Conservation (phyloP, 2,329 filamentous ascomycete species). For the Blastomyces percursus region DNA sequence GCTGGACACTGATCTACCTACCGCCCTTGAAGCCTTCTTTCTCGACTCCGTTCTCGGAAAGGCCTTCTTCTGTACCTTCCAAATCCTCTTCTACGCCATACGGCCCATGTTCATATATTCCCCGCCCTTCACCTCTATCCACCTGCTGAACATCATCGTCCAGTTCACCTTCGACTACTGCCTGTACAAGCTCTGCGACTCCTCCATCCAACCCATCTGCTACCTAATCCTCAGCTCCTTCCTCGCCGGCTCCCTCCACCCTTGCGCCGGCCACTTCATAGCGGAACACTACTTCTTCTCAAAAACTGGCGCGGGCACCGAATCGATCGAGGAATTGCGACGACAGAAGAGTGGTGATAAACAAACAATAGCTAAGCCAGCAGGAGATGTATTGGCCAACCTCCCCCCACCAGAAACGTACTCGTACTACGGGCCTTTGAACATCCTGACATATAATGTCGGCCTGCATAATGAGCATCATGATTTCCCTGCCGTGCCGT, state of each 20-base stretch:
- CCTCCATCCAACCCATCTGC: constrained; percentile 50
- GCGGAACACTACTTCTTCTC: constrained; percentile 82
- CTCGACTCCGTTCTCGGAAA: constrained; percentile 90
- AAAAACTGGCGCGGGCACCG: constrained; percentile 28
- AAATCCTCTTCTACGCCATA: constrained; percentile 96
- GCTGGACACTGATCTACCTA: constrained; percentile 90
- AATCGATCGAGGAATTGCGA: constrained; percentile 44
- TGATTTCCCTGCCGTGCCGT: constrained; percentile 93
- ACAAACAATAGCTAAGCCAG: constrained; percentile 16
- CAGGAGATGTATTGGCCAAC: constrained; percentile 44
- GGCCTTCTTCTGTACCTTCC: constrained; percentile 97
- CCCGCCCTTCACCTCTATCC: constrained; percentile 74
- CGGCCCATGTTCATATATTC: constrained; percentile 91
- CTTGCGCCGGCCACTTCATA: constrained; percentile 94
- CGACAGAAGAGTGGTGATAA: constrained; percentile 18
- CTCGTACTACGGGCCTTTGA: constrained; percentile 90
- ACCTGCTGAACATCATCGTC: constrained; percentile 66
- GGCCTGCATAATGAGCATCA: constrained; percentile 98
- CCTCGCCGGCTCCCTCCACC: constrained; percentile 85
- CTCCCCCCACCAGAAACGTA: constrained; percentile 82
- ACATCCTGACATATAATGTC: constrained; percentile 91
- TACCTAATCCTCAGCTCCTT: constrained; percentile 88
- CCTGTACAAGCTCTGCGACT: constrained; percentile 51
- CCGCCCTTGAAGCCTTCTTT: constrained; percentile 78
- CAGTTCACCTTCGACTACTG: constrained; percentile 69